Conservation (phyloP, 1,284 basidiomycete species). For the Pisolithus thermaeus region DNA sequence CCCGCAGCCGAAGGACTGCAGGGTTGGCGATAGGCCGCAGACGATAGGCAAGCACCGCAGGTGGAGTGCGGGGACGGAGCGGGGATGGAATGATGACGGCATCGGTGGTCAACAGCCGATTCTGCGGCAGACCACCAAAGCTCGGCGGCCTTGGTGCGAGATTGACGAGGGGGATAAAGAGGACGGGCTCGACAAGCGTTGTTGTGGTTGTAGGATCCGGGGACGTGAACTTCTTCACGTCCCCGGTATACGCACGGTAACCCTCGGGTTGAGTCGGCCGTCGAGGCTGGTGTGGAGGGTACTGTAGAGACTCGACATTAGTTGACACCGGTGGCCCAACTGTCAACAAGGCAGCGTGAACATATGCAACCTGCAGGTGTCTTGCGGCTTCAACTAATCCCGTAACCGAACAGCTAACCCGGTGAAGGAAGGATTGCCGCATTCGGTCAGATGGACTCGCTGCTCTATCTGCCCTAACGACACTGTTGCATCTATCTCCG, state of each 20-base stretch:
- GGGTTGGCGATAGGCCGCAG: constrained; percentile 56
- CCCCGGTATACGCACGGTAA: constrained; percentile 36
- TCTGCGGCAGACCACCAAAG: constrained; percentile 5
- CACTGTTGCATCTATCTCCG: background rate
- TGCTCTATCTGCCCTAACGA: constrained; percentile 3
- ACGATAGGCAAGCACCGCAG: constrained; percentile 27
- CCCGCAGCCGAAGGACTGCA: constrained; percentile 48
- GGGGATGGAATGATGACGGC: constrained; percentile 30
- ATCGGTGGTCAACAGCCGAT: constrained; percentile 9
- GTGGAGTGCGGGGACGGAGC: constrained; percentile 27
- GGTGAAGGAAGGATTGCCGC: constrained; percentile 19
- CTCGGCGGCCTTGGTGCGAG: constrained; percentile 13
- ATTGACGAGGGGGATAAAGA: constrained; percentile 28
- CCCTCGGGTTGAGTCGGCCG: constrained; percentile 34
- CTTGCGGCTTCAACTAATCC: constrained; percentile 47
- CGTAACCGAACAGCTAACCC: constrained; percentile 39
- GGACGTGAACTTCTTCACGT: constrained; percentile 33
- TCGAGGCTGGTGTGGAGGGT: constrained; percentile 8
- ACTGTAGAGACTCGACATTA: constrained; percentile 7
- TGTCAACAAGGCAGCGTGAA: constrained; percentile 45
- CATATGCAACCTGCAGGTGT: constrained; percentile 52
- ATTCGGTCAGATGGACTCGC: constrained; percentile 6
- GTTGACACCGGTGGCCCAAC: constrained; percentile 20
- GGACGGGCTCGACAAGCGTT: constrained; percentile 18
- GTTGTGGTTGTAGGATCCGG: constrained; percentile 6